Evolutionary conservation across 495 filamentous ascomycete species (phyloP).

Genomic region (Baudoinia panamericana): DNA sequence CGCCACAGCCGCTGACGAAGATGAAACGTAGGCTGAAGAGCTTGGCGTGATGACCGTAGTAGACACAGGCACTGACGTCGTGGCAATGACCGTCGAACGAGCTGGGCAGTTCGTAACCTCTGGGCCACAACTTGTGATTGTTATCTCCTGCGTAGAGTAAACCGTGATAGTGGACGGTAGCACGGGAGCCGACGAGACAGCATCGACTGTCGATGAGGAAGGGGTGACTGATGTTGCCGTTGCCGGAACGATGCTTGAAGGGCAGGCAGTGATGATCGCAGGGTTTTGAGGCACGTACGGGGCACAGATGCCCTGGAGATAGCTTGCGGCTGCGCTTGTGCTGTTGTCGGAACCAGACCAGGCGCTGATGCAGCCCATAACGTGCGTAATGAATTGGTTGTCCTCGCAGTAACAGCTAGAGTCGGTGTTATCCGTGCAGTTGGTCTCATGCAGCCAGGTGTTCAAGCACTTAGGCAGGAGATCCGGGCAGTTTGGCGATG

Average conservation of each 20-base stretch:
- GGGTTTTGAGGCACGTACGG: conserved; percentile 63
- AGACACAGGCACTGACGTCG: neutral
- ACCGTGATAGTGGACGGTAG: conserved; percentile 5
- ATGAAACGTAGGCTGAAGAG: neutral
- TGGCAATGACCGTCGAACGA: conserved; percentile 2
- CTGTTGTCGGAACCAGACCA: conserved; percentile 55
- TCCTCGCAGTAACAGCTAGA: conserved; percentile 77
- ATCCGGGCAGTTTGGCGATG: conserved; percentile 43
- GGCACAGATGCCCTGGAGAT: conserved; percentile 81
- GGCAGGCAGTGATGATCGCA: conserved; percentile 63
- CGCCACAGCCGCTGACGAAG: too few relatives aligned
- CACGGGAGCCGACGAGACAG: conserved; percentile 11
- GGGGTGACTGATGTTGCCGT: conserved; percentile 18
- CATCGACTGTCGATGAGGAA: conserved; percentile 2
- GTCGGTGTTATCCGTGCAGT: conserved; percentile 77
- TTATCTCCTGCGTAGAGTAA: conserved; percentile 7
- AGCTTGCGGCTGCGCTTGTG: conserved; percentile 58
- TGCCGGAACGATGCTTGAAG: conserved; percentile 45
- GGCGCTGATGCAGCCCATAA: conserved; percentile 69
- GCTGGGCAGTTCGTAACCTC: conserved; percentile 21
- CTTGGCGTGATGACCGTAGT: conserved; percentile 10
- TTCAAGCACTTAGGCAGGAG: conserved; percentile 83
- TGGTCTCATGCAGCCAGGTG: conserved; percentile 67
- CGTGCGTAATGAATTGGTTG: conserved; percentile 58
- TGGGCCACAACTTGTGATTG: conserved; percentile 13